Percentiles rank a stretch among this genome's conserved stretches.
Conservation (phyloP, 2,329 filamentous ascomycete species). For the Epichloe uncinata region DNA sequence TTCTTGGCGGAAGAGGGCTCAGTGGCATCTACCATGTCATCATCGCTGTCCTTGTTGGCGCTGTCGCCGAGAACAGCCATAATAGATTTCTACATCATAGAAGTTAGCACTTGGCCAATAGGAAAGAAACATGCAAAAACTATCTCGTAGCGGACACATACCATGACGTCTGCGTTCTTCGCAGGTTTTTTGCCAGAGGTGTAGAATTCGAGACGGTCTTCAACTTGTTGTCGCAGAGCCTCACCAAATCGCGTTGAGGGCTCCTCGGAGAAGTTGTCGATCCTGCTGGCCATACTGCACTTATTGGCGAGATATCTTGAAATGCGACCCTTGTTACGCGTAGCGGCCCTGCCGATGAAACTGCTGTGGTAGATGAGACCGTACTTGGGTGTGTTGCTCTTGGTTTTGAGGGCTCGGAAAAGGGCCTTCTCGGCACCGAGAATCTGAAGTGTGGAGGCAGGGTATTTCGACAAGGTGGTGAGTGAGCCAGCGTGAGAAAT, state of each 20-base stretch:
- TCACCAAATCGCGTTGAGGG: constrained; percentile 91
- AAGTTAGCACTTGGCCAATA: neutral
- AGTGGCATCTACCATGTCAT: constrained; percentile 49
- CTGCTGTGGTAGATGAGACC: constrained; percentile 94
- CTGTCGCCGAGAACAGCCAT: constrained; percentile 36
- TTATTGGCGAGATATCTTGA: constrained; percentile 98
- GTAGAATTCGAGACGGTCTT: constrained; percentile 94
- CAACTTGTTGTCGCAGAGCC: constrained; percentile 80
- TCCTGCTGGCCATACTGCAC: constrained; percentile 89
- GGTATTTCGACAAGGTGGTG: constrained; percentile 93
- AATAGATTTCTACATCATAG: constrained; percentile 17
- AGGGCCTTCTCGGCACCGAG: constrained; percentile 96
- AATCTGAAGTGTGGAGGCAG: constrained; percentile 95
- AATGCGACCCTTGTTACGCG: constrained; percentile 95
- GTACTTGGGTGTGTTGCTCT: constrained; percentile 98
- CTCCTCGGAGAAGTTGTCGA: constrained; percentile 93
- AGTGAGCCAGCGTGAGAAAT: constrained; percentile 96
- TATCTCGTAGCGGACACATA: constrained; percentile 29
- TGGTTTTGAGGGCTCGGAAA: constrained; percentile 97
- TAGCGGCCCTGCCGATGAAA: constrained; percentile 81
- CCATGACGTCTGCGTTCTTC: constrained; percentile 93
- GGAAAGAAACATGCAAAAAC: neutral
- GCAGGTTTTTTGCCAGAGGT: constrained; percentile 77
- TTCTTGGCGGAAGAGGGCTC: constrained; percentile 34
- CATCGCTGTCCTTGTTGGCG: constrained; percentile 49